Base-by-base conservation (phyloP, 106 monocot species). In the Allium cepa region DNA sequence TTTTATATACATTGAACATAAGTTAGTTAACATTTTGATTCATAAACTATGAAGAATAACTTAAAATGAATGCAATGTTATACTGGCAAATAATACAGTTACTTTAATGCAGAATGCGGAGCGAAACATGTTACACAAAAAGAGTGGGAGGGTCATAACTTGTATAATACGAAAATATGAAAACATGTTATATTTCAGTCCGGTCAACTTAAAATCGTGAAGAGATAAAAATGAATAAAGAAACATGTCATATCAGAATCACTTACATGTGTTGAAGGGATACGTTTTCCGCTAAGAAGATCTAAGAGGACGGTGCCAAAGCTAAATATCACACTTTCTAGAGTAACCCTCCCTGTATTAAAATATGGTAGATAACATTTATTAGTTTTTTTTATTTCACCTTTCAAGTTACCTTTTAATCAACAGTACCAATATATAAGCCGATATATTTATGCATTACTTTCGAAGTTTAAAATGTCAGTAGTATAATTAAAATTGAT, bases 301-400 rank as follows among this genome's bases (percentile, higher is more conserved):
- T 79, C 79, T 50, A 79, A 69, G 10, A 79, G 73, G 9, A 79
- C 47, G 27, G 79, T 79, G 12, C 79, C 79, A 69, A 79, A 79
- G 69, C 79, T 79, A 46, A 62, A 79, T 63, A 79, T 74, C 46
- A 79, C 73, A 70, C 79, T 74, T 63, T 79, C 74, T n/a, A 69
- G 66, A 46, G 79, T 74, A 11, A 79, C 73, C 45, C 69, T 74
- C 55, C 79, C 79, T 79, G 59, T 49, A 73, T 11, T 36, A 28
- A 59, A 13, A 17, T 59, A 59, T 18, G 8, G 22, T 17, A 59
- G 22, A 22, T 22, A 22, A 22, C 22, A 22, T 22, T 17, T 16
- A 59, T 59, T 59, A 59, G 36, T 59, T 18, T 59, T 13, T 22
- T 4, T 22, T 59, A 3, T 59, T 15, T 18, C 59, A 10, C 59